Conservation (phyloP, 352 stramenopile genomes). For the Elongisporangium anandrum region DNA sequence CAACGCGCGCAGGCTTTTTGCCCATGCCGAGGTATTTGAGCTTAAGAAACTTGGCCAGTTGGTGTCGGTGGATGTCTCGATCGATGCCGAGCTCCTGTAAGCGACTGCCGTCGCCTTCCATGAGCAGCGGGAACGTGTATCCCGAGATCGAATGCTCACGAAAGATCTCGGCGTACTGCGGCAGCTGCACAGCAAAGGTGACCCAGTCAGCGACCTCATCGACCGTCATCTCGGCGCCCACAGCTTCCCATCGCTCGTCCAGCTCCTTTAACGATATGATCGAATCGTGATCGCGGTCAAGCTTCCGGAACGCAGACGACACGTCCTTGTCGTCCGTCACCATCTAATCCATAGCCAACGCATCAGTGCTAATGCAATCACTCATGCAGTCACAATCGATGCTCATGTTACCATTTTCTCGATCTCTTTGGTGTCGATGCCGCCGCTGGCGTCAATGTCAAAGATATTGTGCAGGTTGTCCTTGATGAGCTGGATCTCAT, state of each 20-base stretch:
- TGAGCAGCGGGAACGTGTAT: conserved; percentile 84
- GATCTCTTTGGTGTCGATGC: conserved; percentile 72
- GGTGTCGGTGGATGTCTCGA: conserved; percentile 67
- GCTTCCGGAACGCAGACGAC: conserved; percentile 59
- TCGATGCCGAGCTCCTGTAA: conserved; percentile 71
- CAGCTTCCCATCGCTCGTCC: conserved; percentile 71
- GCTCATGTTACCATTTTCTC: conserved; percentile 23
- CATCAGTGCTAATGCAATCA: not conserved
- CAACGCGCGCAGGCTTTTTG: conserved; percentile 41
- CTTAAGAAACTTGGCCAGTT: conserved; percentile 80
- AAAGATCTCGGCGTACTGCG: conserved; percentile 79
- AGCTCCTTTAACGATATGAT: conserved; percentile 81
- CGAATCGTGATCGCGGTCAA: conserved; percentile 75
- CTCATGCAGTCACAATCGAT: not conserved
- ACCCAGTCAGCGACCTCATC: conserved; percentile 81
- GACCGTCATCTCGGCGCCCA: conserved; percentile 86
- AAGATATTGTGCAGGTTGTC: conserved; percentile 79
- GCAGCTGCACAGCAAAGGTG: conserved; percentile 70
- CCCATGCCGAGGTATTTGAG: conserved; percentile 81
- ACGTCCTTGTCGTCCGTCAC: conserved; percentile 61
- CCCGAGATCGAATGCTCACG: conserved; percentile 76
- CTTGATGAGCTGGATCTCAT: conserved; percentile 78
- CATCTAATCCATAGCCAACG: conserved; percentile 21
- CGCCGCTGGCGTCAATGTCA: conserved; percentile 72
- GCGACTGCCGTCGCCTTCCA: conserved; percentile 73